Base-by-base conservation (phyloP, 75 land plant species). In the Pseudotsuga menziesii region DNA sequence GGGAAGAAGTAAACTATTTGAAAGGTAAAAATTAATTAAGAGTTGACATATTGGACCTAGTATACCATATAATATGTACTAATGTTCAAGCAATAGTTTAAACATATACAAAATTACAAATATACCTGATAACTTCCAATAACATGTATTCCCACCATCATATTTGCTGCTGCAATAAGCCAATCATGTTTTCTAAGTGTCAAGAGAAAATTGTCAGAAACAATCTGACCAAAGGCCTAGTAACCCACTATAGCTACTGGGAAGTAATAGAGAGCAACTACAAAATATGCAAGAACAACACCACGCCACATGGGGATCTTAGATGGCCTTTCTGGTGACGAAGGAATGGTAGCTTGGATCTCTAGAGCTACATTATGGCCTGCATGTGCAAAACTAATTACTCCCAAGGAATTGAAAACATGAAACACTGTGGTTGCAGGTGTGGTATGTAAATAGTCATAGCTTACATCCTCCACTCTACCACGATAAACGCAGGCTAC, bases 301-400 rank as follows among this genome's bases (percentile, higher is more conserved):
- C 98, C 98, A 73, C 82, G 82, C 98, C 98, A 95, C 98, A 95
- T 95, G 2, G 95, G 87, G 9, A 77, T 58, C 80, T 77, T 91
- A 6, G 98, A 92, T 7, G 95, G 95, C 78, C 83, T 89, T 75
- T 85, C 89, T 11, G 90, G 91, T 0, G 90, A 83, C 23, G 98
- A 95, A 35, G 98, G 98, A 27, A 95, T 85, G 0, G 93, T 95
- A 16, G 98, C 95, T 69, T 93, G 95, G 67, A 95, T 93, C 80
- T 95, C 95, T 6, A 95, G 82, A 1, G 78, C 91, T 72, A 95
- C 95, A 20, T 85, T 88, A 39, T 95, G 98, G 12, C 98, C 96
- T 0, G 94, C 97, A 67, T 86, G 91, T 1, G 97, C 94, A 76
- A 94, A 91, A 0, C 94, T 83, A n/a, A 94, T 81, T 44, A 86